phyloP scores from a whole-genome alignment of 257 asterid species.

The Lycium barbarum region DNA sequence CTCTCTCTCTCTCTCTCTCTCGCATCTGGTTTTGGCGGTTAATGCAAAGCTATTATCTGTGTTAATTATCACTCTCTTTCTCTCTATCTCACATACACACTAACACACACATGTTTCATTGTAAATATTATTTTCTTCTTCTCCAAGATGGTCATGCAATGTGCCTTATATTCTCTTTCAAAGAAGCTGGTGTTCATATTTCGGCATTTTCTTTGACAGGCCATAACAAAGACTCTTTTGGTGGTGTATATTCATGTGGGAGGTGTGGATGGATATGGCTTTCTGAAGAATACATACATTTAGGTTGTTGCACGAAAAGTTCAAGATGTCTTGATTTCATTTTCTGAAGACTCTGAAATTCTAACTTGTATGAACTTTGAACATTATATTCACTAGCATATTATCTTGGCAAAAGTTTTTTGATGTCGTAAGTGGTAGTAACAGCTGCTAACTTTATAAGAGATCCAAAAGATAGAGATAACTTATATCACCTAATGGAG shows the following conservation, averaged over 20 bases:
- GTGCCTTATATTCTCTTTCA: neutral
- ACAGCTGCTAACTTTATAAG: slow-evolving; percentile 11
- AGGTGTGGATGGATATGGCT: neutral
- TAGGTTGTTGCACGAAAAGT: neutral
- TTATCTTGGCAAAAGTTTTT: neutral
- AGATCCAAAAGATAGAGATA: neutral
- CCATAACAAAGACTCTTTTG: neutral
- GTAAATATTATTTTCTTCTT: neutral
- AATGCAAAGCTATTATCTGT: neutral
- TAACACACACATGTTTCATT: neutral
- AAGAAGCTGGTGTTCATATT: neutral
- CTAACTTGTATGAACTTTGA: slow-evolving; percentile 13
- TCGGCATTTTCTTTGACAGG: slow-evolving; percentile 20
- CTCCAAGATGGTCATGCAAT: neutral
- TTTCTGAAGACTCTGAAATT: neutral
- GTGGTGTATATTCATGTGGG: neutral
- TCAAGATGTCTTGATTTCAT: slow-evolving; percentile 14
- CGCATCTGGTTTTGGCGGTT: neutral
- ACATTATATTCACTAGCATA: neutral
- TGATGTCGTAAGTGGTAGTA: neutral
- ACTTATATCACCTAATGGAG: slow-evolving; percentile 50
- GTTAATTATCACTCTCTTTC: neutral
- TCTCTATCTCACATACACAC: neutral
- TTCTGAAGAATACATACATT: slow-evolving; percentile 11
- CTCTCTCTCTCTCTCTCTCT: too few species aligned